Evolutionary conservation across 176 grass and related monocot genomes (phyloP), one percentile per base, ranked within the genome.

Genomic region (Echinochloa phyllopogon): DNA sequence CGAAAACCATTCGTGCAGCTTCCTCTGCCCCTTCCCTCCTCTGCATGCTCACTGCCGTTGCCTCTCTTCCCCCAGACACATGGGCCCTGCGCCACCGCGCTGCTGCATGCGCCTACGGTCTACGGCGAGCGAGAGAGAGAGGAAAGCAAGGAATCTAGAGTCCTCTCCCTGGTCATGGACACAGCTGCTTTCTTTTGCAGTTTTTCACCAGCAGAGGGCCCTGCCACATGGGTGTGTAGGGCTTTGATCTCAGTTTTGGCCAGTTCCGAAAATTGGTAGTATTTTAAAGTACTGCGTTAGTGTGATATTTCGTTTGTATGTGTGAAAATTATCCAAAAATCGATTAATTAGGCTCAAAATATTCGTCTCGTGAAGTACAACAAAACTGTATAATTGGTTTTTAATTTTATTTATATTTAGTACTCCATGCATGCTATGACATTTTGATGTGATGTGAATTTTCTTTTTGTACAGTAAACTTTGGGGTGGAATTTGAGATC

Each of bases 221-320:
- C 79, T 50, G 66, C 78, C 86, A 87, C 71, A 76, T 82, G 71
- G 70, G 70, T n/a, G 58, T 27, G 57, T 61, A 55, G 16, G 9
- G 37, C 18, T 38, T 47, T 62, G 24, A 29, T 62, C 63, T 1
- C 0, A 5, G 48, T 61, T 72, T 60, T 40, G 56, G n/a, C n/a
- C n/a, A n/a, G n/a, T n/a, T n/a, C n/a, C n/a, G n/a, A n/a, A n/a
- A n/a, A n/a, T n/a, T n/a, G n/a, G n/a, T n/a, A n/a, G n/a, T n/a
- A n/a, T n/a, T n/a, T n/a, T n/a, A n/a, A n/a, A n/a, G n/a, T n/a
- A n/a, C n/a, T n/a, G n/a, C n/a, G n/a, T n/a, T n/a, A n/a, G n/a
- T n/a, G n/a, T n/a, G n/a, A n/a, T n/a, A n/a, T n/a, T n/a, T n/a
- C n/a, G n/a, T n/a, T n/a, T n/a, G n/a, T n/a, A n/a, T n/a, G n/a